Evolutionary conservation across 306 rosid species (phyloP), one percentile per base, ranked within the genome.

Genomic region (Vigna reflexopilosa): DNA sequence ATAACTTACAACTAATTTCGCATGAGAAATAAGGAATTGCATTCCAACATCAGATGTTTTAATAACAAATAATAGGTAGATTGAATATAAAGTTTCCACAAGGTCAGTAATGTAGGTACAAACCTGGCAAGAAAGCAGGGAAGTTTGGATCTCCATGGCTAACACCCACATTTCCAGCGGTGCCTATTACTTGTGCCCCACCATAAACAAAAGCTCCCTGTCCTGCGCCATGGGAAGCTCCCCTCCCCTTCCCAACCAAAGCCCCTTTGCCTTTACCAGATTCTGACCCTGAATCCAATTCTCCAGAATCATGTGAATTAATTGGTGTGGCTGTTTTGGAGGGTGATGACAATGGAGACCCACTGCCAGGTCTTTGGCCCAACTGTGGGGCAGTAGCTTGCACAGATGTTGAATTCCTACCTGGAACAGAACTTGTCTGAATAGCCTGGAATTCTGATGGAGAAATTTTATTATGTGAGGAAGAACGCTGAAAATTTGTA

Each of bases 101-200:
- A 52, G 9, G 26, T 7, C 58, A 26, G 65, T 17, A 26, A 58
- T 24, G 65, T 24, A 1, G 1, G 38, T 58, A 58, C 38, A 58
- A 24, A 58, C 65, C 65, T 13, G 65, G 65, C 65, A 58, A 58
- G 38, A 58, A 58, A 38, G 65, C n/a, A 26, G 65, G 38, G 65
- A 26, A 13, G 17, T 58, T 58, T 58, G 65, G 38, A 58, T 58
- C 65, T 24, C 65, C 65, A 26, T 58, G 65, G 28, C 38, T 58
- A 58, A 58, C 65, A 58, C 9, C n/a, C n/a, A 58, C 38, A 13
- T 58, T 58, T 26, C 65, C 65, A 58, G 65, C n/a, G 1, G 65
- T 5, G 9, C 65, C 38, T 36, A 58, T 58, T 58, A 26, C 65
- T 36, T 58, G 38, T 26, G 65, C 65, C 17, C 65, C 65, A 26